Evolutionary conservation across 352 stramenopile genomes (phyloP).

Genomic region (Globisporangium solare): DNA sequence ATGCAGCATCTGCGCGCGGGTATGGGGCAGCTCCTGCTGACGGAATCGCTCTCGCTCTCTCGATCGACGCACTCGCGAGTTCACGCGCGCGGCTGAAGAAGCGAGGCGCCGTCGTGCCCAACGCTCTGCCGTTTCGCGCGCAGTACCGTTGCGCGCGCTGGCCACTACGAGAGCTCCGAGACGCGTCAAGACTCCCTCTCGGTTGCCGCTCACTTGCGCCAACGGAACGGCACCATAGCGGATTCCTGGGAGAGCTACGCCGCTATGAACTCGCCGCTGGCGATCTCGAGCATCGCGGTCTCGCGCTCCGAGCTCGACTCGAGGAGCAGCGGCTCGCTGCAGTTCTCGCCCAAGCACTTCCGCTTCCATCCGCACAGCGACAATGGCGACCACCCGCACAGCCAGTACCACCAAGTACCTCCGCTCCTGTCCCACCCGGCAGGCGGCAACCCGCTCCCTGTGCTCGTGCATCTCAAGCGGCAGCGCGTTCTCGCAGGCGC

Average conservation of each 20-base stretch:
- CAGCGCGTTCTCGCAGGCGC: constrained; percentile 29
- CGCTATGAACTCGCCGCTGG: constrained; percentile 50
- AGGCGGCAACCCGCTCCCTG: constrained; percentile 27
- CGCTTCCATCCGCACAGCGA: constrained; percentile 24
- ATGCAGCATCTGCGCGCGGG: too few species aligned
- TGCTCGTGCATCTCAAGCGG: constrained; percentile 37
- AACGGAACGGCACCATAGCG: constrained; percentile 2
- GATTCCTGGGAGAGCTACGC: constrained; percentile 1
- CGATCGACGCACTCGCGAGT: neutral
- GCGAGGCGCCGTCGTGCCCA: too few species aligned
- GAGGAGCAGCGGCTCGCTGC: constrained; percentile 19
- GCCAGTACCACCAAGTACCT: neutral
- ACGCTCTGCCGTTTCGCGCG: too few species aligned
- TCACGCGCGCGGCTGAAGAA: neutral
- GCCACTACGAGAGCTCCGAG: neutral
- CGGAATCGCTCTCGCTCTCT: neutral
- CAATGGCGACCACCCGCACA: neutral
- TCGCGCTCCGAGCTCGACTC: constrained; percentile 28
- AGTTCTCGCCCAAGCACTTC: constrained; percentile 25
- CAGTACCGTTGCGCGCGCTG: neutral
- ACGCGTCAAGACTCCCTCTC: neutral
- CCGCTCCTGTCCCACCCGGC: neutral
- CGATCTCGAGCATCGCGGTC: constrained; percentile 65
- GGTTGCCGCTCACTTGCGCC: neutral
- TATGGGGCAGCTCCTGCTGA: too few species aligned